Evolutionary conservation across 2,329 filamentous ascomycete genomes (phyloP).

Genomic region (Coniosporium tulheliwenetii): DNA sequence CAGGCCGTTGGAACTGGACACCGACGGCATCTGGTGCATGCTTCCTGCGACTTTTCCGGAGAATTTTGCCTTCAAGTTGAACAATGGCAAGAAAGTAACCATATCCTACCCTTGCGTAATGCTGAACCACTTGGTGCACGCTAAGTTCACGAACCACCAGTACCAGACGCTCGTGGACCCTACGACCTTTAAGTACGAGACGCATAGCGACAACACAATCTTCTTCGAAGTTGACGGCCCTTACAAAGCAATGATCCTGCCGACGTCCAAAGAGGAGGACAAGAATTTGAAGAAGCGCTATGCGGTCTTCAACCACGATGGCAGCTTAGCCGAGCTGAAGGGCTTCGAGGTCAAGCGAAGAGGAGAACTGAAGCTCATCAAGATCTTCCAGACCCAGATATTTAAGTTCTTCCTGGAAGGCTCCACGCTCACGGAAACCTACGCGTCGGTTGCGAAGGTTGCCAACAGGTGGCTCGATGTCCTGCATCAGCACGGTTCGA

Average conservation of each 20-base stretch:
- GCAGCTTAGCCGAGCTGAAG: conserved; percentile 86
- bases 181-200: conserved; percentile 76
- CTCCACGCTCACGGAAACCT: conserved; percentile 72
- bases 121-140: conserved; percentile 95
- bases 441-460: conserved; percentile 80
- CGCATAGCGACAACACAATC: conserved; percentile 95
- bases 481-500: conserved; percentile 71
- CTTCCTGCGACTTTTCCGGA: conserved; percentile 90
- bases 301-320: conserved; percentile 96
- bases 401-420: conserved; percentile 99
- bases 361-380: conserved; percentile 97
- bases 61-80: conserved; percentile 86
- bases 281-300: conserved; percentile 99
- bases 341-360: conserved; percentile 95
- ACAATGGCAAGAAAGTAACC: conserved; percentile 89
- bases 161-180: conserved; percentile 81
- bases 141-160: conserved; percentile 88
- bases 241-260: conserved; percentile 93
- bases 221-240: conserved; percentile 99
- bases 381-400: conserved; percentile 98
- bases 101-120: conserved; percentile 98
- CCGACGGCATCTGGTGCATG: conserved; percentile 99
- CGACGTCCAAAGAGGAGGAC: conserved; percentile 96
- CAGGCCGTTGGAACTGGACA: conserved; percentile 84
- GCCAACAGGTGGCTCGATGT: conserved; percentile 97